These are phyloP conservation scores for Turnera subulata DNA, from an alignment of 345 rosid species.

Conservation along the genomic window DNA sequence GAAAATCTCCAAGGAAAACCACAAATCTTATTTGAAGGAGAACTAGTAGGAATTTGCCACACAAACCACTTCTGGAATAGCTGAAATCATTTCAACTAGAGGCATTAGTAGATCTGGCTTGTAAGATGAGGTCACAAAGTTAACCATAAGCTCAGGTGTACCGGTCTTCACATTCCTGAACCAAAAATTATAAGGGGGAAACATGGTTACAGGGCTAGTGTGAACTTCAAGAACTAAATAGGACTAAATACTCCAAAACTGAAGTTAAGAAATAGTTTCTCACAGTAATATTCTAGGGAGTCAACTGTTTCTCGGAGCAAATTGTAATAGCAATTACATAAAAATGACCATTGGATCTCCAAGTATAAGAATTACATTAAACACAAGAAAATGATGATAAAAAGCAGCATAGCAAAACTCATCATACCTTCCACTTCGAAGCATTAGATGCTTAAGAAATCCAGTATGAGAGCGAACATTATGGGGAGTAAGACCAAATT, in stretches of 20 bases:
- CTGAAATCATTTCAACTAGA: conserved; percentile 64
- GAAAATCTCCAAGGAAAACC: too few relatives aligned
- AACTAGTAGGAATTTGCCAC: conserved; percentile 3
- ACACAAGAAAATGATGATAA: neutral
- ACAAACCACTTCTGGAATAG: conserved; percentile 86
- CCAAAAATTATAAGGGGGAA: too few relatives aligned
- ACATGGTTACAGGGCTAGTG: neutral
- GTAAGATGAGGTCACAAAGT: conserved; percentile 83
- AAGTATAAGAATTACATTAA: too few relatives aligned
- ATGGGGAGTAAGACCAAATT: conserved; percentile 72
- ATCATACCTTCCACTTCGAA: conserved; percentile 87
- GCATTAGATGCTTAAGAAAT: conserved; percentile 89
- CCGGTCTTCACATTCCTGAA: conserved; percentile 62
- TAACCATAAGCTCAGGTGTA: conserved; percentile 77
- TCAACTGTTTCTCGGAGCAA: too few relatives aligned
- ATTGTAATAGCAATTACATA: too few relatives aligned
- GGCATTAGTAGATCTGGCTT: conserved; percentile 83
- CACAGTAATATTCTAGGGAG: too few relatives aligned
- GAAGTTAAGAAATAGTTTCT: too few relatives aligned
- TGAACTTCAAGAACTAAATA: neutral
- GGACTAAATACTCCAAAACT: neutral
- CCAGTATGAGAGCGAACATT: conserved; percentile 76
- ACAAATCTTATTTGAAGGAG: too few relatives aligned
- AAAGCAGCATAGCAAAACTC: neutral
- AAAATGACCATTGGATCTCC: too few relatives aligned